Conservation (phyloP, 2,329 filamentous ascomycete species). For the Sphaerulina populicola region DNA sequence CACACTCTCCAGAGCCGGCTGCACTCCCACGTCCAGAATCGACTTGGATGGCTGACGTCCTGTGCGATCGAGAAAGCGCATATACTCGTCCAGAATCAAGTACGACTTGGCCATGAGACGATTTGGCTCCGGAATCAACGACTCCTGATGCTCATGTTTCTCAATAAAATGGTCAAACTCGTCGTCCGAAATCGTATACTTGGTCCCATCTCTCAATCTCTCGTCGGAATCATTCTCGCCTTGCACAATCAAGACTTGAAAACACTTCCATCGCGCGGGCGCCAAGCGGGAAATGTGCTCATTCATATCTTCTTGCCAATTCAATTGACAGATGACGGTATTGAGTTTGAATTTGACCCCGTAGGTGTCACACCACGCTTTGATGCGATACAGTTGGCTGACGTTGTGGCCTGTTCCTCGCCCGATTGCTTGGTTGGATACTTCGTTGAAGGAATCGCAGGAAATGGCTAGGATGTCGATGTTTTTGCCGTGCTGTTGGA, state of each 20-base stretch:
- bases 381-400: background rate
- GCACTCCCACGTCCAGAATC: conserved; percentile 44
- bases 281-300: background rate
- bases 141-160: background rate
- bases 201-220: background rate
- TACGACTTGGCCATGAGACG: conserved; percentile 46
- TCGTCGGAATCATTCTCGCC: background rate
- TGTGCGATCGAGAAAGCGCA: conserved; percentile 44
- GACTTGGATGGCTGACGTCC: conserved; percentile 24
- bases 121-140: conserved; percentile 39
- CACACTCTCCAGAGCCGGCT: conserved; percentile 39
- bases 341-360: background rate
- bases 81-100: conserved; percentile 46
- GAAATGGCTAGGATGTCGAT: conserved; percentile 49
- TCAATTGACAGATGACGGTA: background rate
- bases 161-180: background rate
- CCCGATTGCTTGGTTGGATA: conserved; percentile 37
- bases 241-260: background rate
- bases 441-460: conserved; percentile 47
- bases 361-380: background rate
- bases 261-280: background rate
- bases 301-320: background rate
- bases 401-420: background rate
- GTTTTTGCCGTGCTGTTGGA: conserved; percentile 37
- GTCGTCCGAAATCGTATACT: background rate